These are phyloP conservation scores for Trichoderma citrinoviride DNA, from an alignment of 2,329 filamentous ascomycete species.

Conservation along the genomic window DNA sequence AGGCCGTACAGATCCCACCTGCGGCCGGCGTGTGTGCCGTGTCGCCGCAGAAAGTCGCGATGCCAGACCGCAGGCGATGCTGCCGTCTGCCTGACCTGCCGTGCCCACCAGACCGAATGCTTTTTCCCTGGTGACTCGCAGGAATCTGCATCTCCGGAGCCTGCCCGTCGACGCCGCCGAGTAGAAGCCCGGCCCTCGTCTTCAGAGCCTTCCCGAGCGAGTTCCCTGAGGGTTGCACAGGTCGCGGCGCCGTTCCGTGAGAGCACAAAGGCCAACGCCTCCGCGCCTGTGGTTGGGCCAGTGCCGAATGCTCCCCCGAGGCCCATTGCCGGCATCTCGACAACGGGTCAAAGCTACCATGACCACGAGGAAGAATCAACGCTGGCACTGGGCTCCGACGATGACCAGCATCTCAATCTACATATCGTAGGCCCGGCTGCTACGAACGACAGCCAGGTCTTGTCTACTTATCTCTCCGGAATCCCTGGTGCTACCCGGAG, in stretches of 20 bases:
- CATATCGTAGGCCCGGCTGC: constrained; percentile 60
- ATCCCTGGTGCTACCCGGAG: constrained; percentile 33
- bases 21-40: constrained; percentile 58
- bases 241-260: not conserved
- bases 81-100: constrained; percentile 55
- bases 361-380: constrained; percentile 28
- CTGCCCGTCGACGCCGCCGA: constrained; percentile 21
- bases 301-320: not conserved
- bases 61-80: constrained; percentile 56
- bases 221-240: constrained; percentile 1
- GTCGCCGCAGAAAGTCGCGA: constrained; percentile 59
- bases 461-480: constrained; percentile 54
- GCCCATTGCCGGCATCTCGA: not conserved
- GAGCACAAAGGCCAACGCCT: constrained; percentile 5
- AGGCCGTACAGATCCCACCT: constrained; percentile 61
- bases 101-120: constrained; percentile 56
- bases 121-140: constrained; percentile 46
- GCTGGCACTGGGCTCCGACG: constrained; percentile 33
- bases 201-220: not conserved
- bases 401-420: constrained; percentile 42
- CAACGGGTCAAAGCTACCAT: not conserved
- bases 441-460: constrained; percentile 58
- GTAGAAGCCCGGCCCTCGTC: constrained; percentile 15
- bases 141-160: constrained; percentile 26
- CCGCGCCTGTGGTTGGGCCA: not conserved